Conservation (phyloP, 805 yeast genomes). For the Cyberlindnera nakhonratchasimensis region DNA sequence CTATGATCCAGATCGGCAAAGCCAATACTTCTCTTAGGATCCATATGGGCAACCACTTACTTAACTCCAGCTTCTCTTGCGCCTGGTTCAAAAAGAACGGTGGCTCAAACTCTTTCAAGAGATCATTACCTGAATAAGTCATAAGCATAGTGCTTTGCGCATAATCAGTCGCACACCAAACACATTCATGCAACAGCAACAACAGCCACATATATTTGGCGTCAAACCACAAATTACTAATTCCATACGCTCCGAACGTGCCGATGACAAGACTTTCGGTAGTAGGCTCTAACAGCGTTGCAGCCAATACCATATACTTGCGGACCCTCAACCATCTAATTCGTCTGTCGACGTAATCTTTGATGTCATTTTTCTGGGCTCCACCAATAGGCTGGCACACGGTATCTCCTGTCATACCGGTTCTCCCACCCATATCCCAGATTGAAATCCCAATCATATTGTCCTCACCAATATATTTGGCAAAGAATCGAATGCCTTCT, state of each 20-base stretch:
- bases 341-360: conserved; percentile 63
- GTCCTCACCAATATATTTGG: conserved; percentile 86
- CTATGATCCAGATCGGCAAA: conserved; percentile 77
- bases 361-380: conserved; percentile 34
- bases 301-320: conserved; percentile 81
- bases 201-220: conserved; percentile 34
- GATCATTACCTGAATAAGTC: conserved; percentile 25
- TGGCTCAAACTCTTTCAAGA: conserved; percentile 10
- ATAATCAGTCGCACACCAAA: conserved; percentile 68
- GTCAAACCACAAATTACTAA: conserved; percentile 42
- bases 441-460: conserved; percentile 87
- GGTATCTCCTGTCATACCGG: conserved; percentile 75
- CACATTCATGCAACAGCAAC: conserved; percentile 48
- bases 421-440: conserved; percentile 71
- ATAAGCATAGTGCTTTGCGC: conserved; percentile 49
- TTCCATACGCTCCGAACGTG: conserved; percentile 56
- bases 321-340: conserved; percentile 85
- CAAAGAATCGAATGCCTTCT: conserved; percentile 63
- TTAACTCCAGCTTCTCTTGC: conserved; percentile 19
- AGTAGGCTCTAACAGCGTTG: conserved; percentile 82
- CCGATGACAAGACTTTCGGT: conserved; percentile 77
- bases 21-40: conserved; percentile 67
- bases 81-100: conserved; percentile 31
- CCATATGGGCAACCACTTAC: conserved; percentile 49
- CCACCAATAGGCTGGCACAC: conserved; percentile 70